phyloP scores from a whole-genome alignment of 2,329 filamentous ascomycete genomes.

The Nemania abortiva region DNA sequence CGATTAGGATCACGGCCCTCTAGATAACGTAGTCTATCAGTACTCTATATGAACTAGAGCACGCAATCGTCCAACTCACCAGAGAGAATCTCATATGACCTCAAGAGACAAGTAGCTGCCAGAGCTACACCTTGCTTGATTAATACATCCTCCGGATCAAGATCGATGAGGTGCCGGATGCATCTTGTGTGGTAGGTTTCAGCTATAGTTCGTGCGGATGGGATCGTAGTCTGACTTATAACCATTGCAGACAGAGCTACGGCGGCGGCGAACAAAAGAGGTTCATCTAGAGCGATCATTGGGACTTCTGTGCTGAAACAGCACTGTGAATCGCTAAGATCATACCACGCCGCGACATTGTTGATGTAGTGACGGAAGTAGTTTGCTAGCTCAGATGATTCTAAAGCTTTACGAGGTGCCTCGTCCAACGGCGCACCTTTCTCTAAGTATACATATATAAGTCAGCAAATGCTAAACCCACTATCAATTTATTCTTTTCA shows the following conservation, averaged over 20 bases:
- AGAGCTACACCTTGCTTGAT: slow-evolving; percentile 56
- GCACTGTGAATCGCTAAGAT: slow-evolving; percentile 56
- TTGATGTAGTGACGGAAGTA: slow-evolving; percentile 57
- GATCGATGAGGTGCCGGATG: slow-evolving; percentile 54
- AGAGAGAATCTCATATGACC: slow-evolving; percentile 62
- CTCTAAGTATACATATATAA: neutral
- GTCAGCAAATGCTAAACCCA: neutral
- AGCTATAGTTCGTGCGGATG: slow-evolving; percentile 47
- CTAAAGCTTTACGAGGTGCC: slow-evolving; percentile 49
- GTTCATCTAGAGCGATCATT: slow-evolving; percentile 53
- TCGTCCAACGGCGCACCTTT: slow-evolving; percentile 4
- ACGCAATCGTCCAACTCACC: slow-evolving; percentile 48
- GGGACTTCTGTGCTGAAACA: slow-evolving; percentile 55
- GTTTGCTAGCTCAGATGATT: slow-evolving; percentile 50
- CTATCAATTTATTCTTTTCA: neutral
- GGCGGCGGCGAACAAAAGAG: slow-evolving; percentile 59
- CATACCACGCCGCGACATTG: slow-evolving; percentile 60
- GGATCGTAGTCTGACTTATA: slow-evolving; percentile 50
- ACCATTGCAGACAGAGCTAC: slow-evolving; percentile 61
- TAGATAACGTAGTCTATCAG: slow-evolving; percentile 27
- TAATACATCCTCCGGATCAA: slow-evolving; percentile 50
- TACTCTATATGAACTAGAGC: neutral
- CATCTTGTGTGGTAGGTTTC: slow-evolving; percentile 58
- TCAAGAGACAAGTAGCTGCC: slow-evolving; percentile 60
- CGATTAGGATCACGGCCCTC: slow-evolving; percentile 58